Base-by-base conservation (phyloP, 371 early-diverging fungal species). In the Entomophthora muscae region DNA sequence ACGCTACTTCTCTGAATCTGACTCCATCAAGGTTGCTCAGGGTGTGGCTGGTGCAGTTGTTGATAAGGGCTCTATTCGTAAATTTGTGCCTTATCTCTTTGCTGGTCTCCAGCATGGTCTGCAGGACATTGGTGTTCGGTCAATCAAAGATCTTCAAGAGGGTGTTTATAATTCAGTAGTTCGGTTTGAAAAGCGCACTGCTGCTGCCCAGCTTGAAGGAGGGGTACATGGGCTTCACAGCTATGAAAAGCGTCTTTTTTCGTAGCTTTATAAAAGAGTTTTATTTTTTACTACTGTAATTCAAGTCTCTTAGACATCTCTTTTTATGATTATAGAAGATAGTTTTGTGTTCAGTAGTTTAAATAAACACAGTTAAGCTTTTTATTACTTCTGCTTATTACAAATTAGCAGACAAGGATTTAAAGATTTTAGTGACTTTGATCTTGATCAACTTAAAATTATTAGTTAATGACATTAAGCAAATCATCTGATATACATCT, bases 21-120 rank as follows among this genome's bases (percentile, higher is more conserved):
- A 92, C 79, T 83, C 81, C 64, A 85, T 95, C 79, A 97, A 97
- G 83, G 97, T 97, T 26, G 97, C 97, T n/a, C 97, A 97, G 76
- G 97, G 97, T 69, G 92, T 91, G 52, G 82, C 93, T 53, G 97
- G 97, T 42, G 86, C 90, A 3, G 95, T 97, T 33, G 82, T 93
- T 51, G 97, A 97, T 72, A 93, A 93, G 85, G 97, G 97, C 32
- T 84, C 84, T 31, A 89, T 93, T 68, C 89, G 90, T 78, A 88
- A 86, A 76, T 95, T 90, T 67, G 68, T 93, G 56, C 82, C 84
- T 21, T 95, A 95, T 75, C 78, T 97, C 54, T 78, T 82, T 64
- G 86, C 93, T 58, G 97, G 97, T 67, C 80, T 97, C 42, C 94
- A 97, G 78, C 97, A 97, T 73, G 86, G 88, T 64, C 80, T 97